Conservation (phyloP, 1,284 basidiomycete genomes). For the Melampsora larici-populina region DNA sequence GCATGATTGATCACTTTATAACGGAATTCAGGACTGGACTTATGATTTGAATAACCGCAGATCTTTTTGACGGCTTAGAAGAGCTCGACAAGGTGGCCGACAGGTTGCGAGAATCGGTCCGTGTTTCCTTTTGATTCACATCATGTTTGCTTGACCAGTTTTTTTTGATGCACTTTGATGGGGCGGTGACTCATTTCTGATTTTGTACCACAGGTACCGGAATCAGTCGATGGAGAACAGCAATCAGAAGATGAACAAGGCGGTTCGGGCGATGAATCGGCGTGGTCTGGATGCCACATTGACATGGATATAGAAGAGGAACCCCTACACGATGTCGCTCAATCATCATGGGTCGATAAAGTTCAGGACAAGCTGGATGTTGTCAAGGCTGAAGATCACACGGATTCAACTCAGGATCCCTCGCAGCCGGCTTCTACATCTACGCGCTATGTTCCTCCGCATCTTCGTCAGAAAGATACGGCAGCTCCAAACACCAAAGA, state of each 20-base stretch:
- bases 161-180: no score
- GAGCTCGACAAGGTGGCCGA: conserved; percentile 35
- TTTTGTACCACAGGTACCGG: no score
- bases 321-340: not conserved
- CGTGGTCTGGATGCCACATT: not conserved
- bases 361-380: not conserved
- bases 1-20: not conserved
- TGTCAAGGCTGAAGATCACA: not conserved
- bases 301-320: not conserved
- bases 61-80: conserved; percentile 42
- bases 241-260: not conserved
- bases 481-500: not conserved
- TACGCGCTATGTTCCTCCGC: conserved; percentile 35
- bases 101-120: not conserved
- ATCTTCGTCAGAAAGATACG: conserved; percentile 22
- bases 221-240: no score
- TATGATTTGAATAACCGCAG: not conserved
- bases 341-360: not conserved
- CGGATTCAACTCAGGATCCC: not conserved
- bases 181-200: no score
- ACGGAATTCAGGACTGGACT: no score
- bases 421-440: not conserved
- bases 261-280: not conserved
- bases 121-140: not conserved
- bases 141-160: no score